These are phyloP conservation scores for Schizosaccharomyces cryophilus DNA, from an alignment of 805 yeast species.

Conservation along the genomic window DNA sequence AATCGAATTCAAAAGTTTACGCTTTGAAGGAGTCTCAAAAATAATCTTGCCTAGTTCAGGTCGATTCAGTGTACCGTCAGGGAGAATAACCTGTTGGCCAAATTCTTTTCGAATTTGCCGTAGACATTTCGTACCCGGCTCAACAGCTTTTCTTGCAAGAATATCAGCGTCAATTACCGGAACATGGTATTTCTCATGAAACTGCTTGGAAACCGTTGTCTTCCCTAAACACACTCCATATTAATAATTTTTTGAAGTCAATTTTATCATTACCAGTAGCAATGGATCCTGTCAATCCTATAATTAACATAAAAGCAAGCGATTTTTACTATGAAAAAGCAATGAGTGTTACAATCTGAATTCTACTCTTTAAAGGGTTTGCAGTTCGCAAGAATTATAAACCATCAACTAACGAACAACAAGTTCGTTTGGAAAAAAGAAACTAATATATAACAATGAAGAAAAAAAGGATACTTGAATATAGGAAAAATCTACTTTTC, in stretches of 20 bases:
- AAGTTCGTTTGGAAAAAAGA: too few species aligned
- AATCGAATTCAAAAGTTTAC: slow-evolving; percentile 34
- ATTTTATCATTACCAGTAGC: slow-evolving; percentile 25
- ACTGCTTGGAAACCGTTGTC: slow-evolving; percentile 52
- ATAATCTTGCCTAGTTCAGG: slow-evolving; percentile 54
- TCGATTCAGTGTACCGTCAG: slow-evolving; percentile 30
- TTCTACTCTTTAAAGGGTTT: too few species aligned
- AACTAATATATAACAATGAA: too few species aligned
- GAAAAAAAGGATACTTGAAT: too few species aligned
- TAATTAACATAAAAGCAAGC: slow-evolving; percentile 37
- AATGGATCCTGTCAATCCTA: slow-evolving; percentile 95
- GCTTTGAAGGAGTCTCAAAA: slow-evolving; percentile 30
- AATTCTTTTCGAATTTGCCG: slow-evolving; percentile 38
- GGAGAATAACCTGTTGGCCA: slow-evolving; percentile 19
- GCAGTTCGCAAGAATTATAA: too few species aligned
- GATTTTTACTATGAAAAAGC: neutral
- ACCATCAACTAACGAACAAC: too few species aligned
- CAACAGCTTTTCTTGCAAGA: slow-evolving; percentile 66
- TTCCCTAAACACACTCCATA: slow-evolving; percentile 28
- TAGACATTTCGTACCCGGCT: slow-evolving; percentile 56
- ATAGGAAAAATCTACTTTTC: too few species aligned
- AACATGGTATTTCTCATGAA: slow-evolving; percentile 20
- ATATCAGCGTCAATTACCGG: slow-evolving; percentile 72
- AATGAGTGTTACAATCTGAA: too few species aligned
- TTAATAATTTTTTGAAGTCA: neutral